Percentiles rank a stretch among this genome's conserved stretches.
These are phyloP conservation scores for Fusarium scirpi DNA, from an alignment of 2,329 filamentous ascomycete species.

Conservation along the genomic window DNA sequence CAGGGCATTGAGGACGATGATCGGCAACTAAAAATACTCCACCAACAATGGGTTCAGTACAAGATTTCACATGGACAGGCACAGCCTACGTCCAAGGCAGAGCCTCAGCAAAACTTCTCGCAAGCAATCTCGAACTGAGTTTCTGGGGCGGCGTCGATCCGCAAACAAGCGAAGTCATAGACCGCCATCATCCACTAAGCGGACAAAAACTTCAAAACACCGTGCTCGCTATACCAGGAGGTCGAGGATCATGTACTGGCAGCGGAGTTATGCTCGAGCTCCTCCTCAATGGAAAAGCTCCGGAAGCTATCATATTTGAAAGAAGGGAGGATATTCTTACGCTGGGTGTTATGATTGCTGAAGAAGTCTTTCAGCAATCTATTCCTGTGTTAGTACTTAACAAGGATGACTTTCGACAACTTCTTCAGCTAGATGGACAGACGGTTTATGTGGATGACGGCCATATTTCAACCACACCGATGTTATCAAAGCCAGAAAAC, in stretches of 20 bases:
- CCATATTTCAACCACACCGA: constrained; percentile 1
- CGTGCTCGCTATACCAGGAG: constrained; percentile 58
- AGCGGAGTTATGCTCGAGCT: constrained; percentile 60
- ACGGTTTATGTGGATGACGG: constrained; percentile 19
- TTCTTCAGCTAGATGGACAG: constrained; percentile 15
- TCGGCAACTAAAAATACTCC: background rate
- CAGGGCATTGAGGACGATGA: background rate
- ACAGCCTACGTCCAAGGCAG: constrained; percentile 42
- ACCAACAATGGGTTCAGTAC: constrained; percentile 21
- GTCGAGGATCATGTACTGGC: constrained; percentile 61
- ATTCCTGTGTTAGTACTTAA: constrained; percentile 55
- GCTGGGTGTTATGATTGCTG: constrained; percentile 58
- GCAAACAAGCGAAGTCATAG: constrained; percentile 56
- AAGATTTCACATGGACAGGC: constrained; percentile 9
- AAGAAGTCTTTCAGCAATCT: constrained; percentile 54
- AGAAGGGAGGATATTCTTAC: constrained; percentile 58
- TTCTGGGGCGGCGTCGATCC: constrained; percentile 61
- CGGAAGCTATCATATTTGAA: constrained; percentile 57
- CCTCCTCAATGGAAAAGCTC: constrained; percentile 54
- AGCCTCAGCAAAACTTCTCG: constrained; percentile 48
- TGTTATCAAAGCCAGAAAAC: background rate
- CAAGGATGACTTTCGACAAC: constrained; percentile 24
- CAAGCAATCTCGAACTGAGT: constrained; percentile 51
- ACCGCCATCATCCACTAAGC: constrained; percentile 57
- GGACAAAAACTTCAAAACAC: constrained; percentile 49